Evolutionary conservation across 371 early-diverging fungal genomes (phyloP).

Genomic region (Circinella umbellata): DNA sequence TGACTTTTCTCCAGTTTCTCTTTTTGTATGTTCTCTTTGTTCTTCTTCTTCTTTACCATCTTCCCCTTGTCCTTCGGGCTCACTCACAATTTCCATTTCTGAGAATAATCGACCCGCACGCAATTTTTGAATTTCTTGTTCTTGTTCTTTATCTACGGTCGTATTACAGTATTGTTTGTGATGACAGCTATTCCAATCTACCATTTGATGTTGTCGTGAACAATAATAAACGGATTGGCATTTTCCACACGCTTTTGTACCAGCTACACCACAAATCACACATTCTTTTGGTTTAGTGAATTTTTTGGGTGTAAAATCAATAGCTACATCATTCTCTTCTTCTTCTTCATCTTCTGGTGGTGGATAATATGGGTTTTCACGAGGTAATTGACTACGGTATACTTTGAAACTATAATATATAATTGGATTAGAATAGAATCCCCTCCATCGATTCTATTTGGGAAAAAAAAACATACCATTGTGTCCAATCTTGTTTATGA

Average conservation of each 20-base stretch:
- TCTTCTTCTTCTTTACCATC: constrained; percentile 58
- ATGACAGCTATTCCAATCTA: constrained; percentile 80
- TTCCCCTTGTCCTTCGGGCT: constrained; percentile 63
- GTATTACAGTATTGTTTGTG: constrained; percentile 75
- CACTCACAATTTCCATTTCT: constrained; percentile 79
- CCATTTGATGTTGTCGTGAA: constrained; percentile 81
- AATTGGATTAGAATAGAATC: background rate
- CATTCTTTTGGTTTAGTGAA: constrained; percentile 43
- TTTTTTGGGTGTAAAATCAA: constrained; percentile 33
- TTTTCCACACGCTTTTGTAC: constrained; percentile 77
- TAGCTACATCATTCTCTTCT: constrained; percentile 20
- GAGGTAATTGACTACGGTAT: constrained; percentile 85
- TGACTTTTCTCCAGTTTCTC: constrained; percentile 23
- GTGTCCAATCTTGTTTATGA: constrained; percentile 64
- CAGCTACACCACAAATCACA: constrained; percentile 79
- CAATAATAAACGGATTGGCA: constrained; percentile 83
- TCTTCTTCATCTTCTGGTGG: constrained; percentile 48
- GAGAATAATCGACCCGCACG: constrained; percentile 55
- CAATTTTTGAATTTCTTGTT: constrained; percentile 25
- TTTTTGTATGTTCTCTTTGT: constrained; percentile 40
- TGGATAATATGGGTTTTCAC: constrained; percentile 75
- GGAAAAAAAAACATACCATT: constrained; percentile 64
- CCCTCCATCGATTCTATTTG: too few species aligned
- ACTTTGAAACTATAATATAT: constrained; percentile 74
- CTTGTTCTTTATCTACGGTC: constrained; percentile 6